A percentile compares a stretch with the other conserved stretches of the same genome.
Evolutionary conservation across 2,329 filamentous ascomycete species (phyloP).

Genomic region (Cercospora sp.): DNA sequence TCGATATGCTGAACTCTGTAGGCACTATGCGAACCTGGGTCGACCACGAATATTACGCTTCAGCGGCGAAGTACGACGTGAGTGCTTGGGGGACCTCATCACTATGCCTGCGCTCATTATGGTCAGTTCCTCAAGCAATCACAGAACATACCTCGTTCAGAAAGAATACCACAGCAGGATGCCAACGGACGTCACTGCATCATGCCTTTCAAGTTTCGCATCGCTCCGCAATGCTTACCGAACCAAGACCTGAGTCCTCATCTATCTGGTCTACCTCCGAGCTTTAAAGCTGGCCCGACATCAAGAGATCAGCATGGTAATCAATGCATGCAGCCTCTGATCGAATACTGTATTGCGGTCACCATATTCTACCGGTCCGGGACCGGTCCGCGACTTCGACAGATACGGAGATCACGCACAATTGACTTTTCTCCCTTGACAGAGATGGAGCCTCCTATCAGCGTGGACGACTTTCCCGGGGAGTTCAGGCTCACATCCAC

Average conservation of each 20-base stretch:
- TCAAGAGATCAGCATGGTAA: constrained; percentile 6
- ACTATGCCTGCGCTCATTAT: neutral
- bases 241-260: neutral
- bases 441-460: neutral
- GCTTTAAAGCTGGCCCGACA: neutral
- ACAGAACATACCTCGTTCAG: neutral
- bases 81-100: neutral
- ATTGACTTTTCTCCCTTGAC: neutral
- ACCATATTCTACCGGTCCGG: neutral
- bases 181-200: neutral
- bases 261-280: constrained; percentile 5
- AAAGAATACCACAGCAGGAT: neutral
- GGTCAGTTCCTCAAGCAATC: neutral
- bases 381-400: neutral
- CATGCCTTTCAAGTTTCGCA: constrained; percentile 12
- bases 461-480: constrained; percentile 11
- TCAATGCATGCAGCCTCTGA: constrained; percentile 14
- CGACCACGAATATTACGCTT: neutral
- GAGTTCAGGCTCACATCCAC: constrained; percentile 1
- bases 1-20: neutral
- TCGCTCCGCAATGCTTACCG: constrained; percentile 12
- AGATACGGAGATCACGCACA: neutral
- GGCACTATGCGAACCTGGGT: neutral
- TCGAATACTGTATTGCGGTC: constrained; percentile 4
- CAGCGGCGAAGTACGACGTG: neutral